A percentile compares a stretch with the other conserved stretches of the same genome.
phyloP scores from a whole-genome alignment of 2,329 filamentous ascomycete species.

The Scedosporium aurantiacum region DNA sequence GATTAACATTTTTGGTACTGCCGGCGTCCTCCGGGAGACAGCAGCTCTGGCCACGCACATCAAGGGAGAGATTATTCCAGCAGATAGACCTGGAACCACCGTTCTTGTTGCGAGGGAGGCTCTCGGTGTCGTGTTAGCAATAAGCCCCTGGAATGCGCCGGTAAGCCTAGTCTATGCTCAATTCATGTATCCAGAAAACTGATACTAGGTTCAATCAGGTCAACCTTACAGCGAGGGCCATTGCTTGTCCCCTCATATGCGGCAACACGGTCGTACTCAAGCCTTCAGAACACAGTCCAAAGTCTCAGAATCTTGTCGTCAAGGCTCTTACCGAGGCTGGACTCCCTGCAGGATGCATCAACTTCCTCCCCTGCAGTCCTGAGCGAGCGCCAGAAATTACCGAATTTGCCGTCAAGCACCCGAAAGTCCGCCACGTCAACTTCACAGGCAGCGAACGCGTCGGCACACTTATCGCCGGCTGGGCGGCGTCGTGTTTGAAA shows the following conservation, averaged over 20 bases:
- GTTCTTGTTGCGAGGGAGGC: constrained; percentile 56
- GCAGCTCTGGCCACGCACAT: constrained; percentile 28
- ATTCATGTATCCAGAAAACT: no score
- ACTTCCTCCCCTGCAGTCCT: constrained; percentile 48
- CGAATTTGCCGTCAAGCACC: constrained; percentile 48
- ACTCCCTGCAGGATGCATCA: constrained; percentile 53
- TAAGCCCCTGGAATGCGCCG: constrained; percentile 53
- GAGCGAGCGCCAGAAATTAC: constrained; percentile 49
- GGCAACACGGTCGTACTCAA: constrained; percentile 54
- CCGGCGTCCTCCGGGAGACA: constrained; percentile 26
- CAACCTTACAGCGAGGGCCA: constrained; percentile 20
- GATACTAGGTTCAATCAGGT: constrained; percentile 7
- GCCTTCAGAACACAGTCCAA: constrained; percentile 48
- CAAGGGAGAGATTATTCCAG: constrained; percentile 23
- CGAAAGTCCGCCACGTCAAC: constrained; percentile 53
- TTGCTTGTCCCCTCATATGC: constrained; percentile 37
- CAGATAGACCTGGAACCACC: constrained; percentile 33
- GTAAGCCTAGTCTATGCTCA: constrained; percentile 7
- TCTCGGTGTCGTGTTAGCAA: constrained; percentile 56
- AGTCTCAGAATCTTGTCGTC: constrained; percentile 45
- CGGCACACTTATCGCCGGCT: constrained; percentile 50
- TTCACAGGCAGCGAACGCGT: constrained; percentile 59
- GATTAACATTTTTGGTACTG: constrained; percentile 24
- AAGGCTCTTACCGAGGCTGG: constrained; percentile 51
- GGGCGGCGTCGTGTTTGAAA: constrained; percentile 55